Evolutionary conservation across 2,329 filamentous ascomycete genomes (phyloP).

Genomic region (Chrysoporthe cubensis): DNA sequence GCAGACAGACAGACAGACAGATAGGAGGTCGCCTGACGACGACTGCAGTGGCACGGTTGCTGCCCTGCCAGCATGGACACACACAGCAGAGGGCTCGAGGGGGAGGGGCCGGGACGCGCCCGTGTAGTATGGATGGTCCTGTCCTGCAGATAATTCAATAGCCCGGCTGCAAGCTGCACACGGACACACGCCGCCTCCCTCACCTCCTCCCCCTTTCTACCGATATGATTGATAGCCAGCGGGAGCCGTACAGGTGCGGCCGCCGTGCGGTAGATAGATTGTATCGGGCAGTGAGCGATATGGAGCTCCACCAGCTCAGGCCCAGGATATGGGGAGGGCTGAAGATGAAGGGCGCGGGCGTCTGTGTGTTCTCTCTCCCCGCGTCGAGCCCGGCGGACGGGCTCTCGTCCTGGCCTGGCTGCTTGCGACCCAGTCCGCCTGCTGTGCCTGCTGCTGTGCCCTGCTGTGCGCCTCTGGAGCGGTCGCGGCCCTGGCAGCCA

Average conservation of each 20-base stretch:
- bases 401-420: background rate
- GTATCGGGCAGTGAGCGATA: background rate
- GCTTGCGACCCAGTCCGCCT: background rate
- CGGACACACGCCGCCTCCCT: conserved; percentile 1
- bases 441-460: background rate
- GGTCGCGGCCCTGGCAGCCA: too few species aligned
- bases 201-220: background rate
- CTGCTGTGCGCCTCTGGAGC: too few species aligned
- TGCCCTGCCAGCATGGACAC: too few species aligned
- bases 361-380: background rate
- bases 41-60: background rate
- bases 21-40: conserved; percentile 4
- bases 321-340: conserved; percentile 3
- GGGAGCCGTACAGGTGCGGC: background rate
- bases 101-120: background rate
- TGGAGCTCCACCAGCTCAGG: background rate
- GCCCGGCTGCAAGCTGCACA: conserved; percentile 12
- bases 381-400: too few species aligned
- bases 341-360: conserved; percentile 5
- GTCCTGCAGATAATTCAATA: conserved; percentile 7
- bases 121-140: conserved; percentile 1
- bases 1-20: background rate
- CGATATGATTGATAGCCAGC: background rate
- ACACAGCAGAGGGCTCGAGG: background rate
- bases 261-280: too few species aligned